These are phyloP conservation scores for Chrysoporthe deuterocubensis DNA, from an alignment of 2,329 filamentous ascomycete species.

Conservation along the genomic window DNA sequence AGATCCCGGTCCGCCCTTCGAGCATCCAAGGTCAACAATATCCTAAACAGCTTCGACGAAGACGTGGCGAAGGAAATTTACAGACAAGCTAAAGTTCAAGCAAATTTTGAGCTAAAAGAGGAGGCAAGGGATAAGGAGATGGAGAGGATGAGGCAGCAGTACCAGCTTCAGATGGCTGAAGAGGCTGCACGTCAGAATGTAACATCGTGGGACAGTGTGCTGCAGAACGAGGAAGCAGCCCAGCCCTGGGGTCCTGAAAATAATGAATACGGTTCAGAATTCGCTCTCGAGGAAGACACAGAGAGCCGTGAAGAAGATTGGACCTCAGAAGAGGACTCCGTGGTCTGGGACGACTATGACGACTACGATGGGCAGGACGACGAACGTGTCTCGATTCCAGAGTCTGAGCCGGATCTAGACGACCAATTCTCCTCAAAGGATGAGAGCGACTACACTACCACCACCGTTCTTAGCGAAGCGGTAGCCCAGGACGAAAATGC, in stretches of 20 bases:
- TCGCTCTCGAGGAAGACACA: not conserved
- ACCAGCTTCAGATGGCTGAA: conserved; percentile 1
- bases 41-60: not conserved
- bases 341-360: not conserved
- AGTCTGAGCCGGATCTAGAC: not conserved
- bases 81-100: not conserved
- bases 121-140: not conserved
- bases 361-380: not conserved
- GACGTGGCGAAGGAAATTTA: not conserved
- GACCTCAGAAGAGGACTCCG: not conserved
- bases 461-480: not conserved
- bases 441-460: not conserved
- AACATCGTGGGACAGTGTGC: not conserved
- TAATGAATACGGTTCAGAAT: not conserved
- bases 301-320: not conserved
- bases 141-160: not conserved
- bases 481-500: not conserved
- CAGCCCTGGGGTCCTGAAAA: not conserved
- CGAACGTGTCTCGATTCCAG: not conserved
- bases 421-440: not conserved
- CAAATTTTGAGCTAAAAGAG: not conserved
- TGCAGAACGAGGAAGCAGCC: not conserved
- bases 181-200: not conserved
- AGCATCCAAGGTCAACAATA: not conserved
- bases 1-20: not conserved